Conservation (phyloP, 371 early-diverging fungal genomes). For the Rhizoclosmatium hyalinum region DNA sequence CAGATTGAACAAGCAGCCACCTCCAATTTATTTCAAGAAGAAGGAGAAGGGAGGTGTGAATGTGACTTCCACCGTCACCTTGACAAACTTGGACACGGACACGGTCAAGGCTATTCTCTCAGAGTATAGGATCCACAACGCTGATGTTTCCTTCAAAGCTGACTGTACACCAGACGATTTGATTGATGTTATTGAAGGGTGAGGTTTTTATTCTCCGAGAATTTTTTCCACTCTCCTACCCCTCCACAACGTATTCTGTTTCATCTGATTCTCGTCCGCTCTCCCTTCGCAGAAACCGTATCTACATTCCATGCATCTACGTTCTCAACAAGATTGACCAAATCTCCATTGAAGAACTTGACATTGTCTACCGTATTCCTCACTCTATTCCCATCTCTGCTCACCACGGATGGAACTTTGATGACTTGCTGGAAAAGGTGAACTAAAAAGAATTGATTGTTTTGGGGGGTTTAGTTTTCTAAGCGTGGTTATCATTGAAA, state of each 20-base stretch:
- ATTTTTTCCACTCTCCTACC: conserved; percentile 3
- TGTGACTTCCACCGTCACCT: conserved; percentile 87
- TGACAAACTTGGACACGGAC: conserved; percentile 89
- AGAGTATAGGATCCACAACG: conserved; percentile 97
- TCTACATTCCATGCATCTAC: conserved; percentile 96
- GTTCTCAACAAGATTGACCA: conserved; percentile 97
- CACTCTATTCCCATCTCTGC: conserved; percentile 98
- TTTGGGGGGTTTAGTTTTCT: not conserved
- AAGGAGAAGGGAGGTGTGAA: conserved; percentile 91
- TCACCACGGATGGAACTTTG: conserved; percentile 98
- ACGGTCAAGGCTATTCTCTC: conserved; percentile 89
- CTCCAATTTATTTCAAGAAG: conserved; percentile 93
- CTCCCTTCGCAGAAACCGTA: conserved; percentile 75
- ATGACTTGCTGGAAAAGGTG: conserved; percentile 89
- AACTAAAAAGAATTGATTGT: conserved; percentile 8
- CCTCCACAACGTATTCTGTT: conserved; percentile 22
- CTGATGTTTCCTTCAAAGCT: conserved; percentile 95
- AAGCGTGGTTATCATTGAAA: not conserved
- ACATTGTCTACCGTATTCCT: conserved; percentile 96
- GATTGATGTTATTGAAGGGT: conserved; percentile 95
- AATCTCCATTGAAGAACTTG: conserved; percentile 97
- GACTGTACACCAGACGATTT: conserved; percentile 98
- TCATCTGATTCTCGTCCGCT: not conserved
- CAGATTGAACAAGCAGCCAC: conserved; percentile 90
- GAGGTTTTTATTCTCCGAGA: not conserved